Percentiles rank a stretch among this genome's conserved stretches.
These are phyloP conservation scores for Solanum lycopersicoides DNA, from an alignment of 257 asterid species.

Conservation along the genomic window DNA sequence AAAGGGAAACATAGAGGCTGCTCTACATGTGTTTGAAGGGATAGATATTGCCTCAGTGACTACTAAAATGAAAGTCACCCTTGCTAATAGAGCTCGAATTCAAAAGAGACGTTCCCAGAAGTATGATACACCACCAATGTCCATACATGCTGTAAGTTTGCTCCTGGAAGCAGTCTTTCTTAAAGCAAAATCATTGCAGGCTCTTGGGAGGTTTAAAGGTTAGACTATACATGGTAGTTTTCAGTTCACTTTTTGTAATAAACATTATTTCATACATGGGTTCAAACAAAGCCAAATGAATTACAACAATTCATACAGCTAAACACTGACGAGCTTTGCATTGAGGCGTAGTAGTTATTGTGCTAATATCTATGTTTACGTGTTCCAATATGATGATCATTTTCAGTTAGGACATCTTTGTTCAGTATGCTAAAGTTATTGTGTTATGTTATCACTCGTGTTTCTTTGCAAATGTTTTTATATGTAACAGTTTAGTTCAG, in stretches of 20 bases:
- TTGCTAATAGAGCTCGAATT: conserved; percentile 43
- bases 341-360: not conserved
- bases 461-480: not conserved
- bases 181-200: conserved; percentile 74
- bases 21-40: conserved; percentile 90
- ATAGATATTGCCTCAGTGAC: conserved; percentile 65
- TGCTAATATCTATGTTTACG: not conserved
- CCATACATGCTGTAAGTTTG: conserved; percentile 75
- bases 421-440: not conserved
- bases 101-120: conserved; percentile 44
- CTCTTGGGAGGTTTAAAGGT: conserved; percentile 88
- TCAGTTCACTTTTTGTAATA: not conserved
- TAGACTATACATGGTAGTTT: not conserved
- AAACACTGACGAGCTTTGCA: not conserved
- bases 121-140: conserved; percentile 56
- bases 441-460: not conserved
- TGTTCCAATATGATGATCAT: not conserved
- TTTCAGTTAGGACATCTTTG: not conserved
- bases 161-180: conserved; percentile 77
- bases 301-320: not conserved
- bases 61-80: conserved; percentile 65
- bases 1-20: conserved; percentile 83
- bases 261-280: not conserved
- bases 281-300: not conserved
- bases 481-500: not conserved